phyloP scores from a whole-genome alignment of 2,329 filamentous ascomycete species.

The Penicillium corylophilum region DNA sequence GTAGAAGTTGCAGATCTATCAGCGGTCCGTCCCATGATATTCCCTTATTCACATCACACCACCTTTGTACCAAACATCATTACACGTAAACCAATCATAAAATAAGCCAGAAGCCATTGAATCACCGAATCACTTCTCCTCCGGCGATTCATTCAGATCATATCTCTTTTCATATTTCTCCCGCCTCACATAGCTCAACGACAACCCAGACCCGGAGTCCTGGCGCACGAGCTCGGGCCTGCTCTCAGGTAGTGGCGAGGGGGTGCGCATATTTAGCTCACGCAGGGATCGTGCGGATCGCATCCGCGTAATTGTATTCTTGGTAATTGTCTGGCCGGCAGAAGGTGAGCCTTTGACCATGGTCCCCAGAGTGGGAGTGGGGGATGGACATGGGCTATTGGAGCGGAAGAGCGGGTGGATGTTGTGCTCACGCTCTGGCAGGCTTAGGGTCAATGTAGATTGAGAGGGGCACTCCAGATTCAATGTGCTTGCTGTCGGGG shows the following conservation, averaged over 20 bases:
- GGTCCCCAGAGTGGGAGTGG: conserved; percentile 53
- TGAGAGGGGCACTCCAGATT: conserved; percentile 15
- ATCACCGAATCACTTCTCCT: conserved; percentile 22
- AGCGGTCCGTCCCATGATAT: not conserved
- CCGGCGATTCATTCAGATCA: conserved; percentile 30
- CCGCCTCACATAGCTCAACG: conserved; percentile 23
- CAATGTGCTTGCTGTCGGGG: conserved; percentile 22
- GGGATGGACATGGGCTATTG: conserved; percentile 53
- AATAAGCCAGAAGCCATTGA: not conserved
- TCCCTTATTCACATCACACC: not conserved
- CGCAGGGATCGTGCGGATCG: conserved; percentile 35
- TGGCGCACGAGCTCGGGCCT: conserved; percentile 6
- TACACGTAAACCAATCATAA: not conserved
- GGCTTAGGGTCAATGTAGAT: conserved; percentile 20
- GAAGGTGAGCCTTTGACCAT: conserved; percentile 56
- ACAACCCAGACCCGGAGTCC: conserved; percentile 11
- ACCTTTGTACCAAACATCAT: not conserved
- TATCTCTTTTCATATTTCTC: conserved; percentile 27
- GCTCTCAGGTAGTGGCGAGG: conserved; percentile 11
- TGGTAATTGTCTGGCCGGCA: conserved; percentile 53
- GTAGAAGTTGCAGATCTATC: not conserved
- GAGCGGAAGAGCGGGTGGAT: conserved; percentile 60
- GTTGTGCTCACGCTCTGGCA: conserved; percentile 45
- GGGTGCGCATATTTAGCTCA: conserved; percentile 10
- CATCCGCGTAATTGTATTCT: conserved; percentile 38